Evolutionary conservation across 2,329 filamentous ascomycete species (phyloP).

Genomic region (Neoscytalidium dimidiatum): DNA sequence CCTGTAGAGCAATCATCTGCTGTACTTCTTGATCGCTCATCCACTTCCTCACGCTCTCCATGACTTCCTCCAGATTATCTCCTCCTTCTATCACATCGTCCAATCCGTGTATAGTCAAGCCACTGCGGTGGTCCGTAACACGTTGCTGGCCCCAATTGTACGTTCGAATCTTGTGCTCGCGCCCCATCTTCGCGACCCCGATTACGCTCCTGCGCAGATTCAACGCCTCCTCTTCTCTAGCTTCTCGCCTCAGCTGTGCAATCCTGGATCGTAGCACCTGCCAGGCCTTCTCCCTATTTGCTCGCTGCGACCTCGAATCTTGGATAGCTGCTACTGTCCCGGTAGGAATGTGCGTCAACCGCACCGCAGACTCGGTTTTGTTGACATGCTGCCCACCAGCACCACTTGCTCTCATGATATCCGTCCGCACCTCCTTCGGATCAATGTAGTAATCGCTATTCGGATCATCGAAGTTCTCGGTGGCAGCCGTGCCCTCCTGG

Average conservation of each 20-base stretch:
- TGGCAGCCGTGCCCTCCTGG: conserved; percentile 56
- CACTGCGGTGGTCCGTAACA: conserved; percentile 86
- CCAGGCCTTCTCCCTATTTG: conserved; percentile 89
- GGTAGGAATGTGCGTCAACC: conserved; percentile 87
- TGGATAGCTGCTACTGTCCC: conserved; percentile 89
- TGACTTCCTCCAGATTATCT: conserved; percentile 70
- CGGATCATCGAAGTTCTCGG: conserved; percentile 66
- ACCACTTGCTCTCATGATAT: conserved; percentile 89
- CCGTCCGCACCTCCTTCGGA: conserved; percentile 75
- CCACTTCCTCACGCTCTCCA: conserved; percentile 78
- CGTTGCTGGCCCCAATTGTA: conserved; percentile 81
- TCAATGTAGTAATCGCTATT: conserved; percentile 91
- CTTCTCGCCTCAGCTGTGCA: conserved; percentile 77
- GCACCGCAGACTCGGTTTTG: conserved; percentile 93
- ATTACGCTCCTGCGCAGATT: conserved; percentile 76
- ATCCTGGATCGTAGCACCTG: conserved; percentile 77
- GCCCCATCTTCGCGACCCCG: conserved; percentile 76
- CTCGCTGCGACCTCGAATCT: conserved; percentile 84
- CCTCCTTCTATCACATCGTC: conserved; percentile 77
- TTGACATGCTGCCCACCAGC: conserved; percentile 98
- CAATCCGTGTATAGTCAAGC: conserved; percentile 76
- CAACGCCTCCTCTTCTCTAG: conserved; percentile 77
- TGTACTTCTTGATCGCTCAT: conserved; percentile 74
- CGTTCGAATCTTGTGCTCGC: conserved; percentile 91
- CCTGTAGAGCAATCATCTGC: conserved; percentile 56